Conservation (phyloP, 2,329 filamentous ascomycete genomes). For the Waltergamsia citrina region DNA sequence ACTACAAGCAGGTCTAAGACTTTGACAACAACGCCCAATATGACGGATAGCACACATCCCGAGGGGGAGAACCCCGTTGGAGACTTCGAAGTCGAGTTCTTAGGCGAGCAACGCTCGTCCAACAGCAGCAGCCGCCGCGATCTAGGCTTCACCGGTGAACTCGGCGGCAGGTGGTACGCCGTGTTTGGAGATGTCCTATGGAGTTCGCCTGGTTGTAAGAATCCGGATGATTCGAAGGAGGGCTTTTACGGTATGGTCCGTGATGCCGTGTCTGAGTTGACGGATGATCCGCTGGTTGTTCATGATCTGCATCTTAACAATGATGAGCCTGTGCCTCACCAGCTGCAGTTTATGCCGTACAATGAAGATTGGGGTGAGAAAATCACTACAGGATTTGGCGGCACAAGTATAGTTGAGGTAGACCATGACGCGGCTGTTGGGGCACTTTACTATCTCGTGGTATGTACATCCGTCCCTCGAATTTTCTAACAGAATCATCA, state of each 20-base stretch:
- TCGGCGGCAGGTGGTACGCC: constrained; percentile 26
- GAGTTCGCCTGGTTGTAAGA: constrained; percentile 20
- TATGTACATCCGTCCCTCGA: constrained; percentile 9
- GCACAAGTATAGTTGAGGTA: constrained; percentile 26
- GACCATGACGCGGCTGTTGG: constrained; percentile 15
- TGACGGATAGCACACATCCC: constrained; percentile 24
- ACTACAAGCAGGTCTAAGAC: too few relatives aligned
- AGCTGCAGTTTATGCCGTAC: constrained; percentile 24
- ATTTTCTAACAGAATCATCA: background rate
- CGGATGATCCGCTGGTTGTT: constrained; percentile 22
- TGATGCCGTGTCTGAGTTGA: constrained; percentile 22
- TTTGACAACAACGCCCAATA: background rate
- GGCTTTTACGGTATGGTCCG: constrained; percentile 30
- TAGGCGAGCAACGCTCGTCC: constrained; percentile 23
- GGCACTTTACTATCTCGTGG: constrained; percentile 25
- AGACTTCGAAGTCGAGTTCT: constrained; percentile 14
- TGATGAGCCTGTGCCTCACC: constrained; percentile 16
- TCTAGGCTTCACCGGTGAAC: constrained; percentile 23
- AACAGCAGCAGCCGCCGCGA: constrained; percentile 27
- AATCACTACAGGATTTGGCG: constrained; percentile 23
- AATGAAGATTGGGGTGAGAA: constrained; percentile 25
- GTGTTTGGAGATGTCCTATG: constrained; percentile 26
- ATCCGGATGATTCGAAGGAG: constrained; percentile 15
- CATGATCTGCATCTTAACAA: constrained; percentile 23
- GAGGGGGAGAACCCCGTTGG: constrained; percentile 23